These are phyloP conservation scores for Neospermospora avenae DNA, from an alignment of 2,329 filamentous ascomycete genomes.

Conservation along the genomic window DNA sequence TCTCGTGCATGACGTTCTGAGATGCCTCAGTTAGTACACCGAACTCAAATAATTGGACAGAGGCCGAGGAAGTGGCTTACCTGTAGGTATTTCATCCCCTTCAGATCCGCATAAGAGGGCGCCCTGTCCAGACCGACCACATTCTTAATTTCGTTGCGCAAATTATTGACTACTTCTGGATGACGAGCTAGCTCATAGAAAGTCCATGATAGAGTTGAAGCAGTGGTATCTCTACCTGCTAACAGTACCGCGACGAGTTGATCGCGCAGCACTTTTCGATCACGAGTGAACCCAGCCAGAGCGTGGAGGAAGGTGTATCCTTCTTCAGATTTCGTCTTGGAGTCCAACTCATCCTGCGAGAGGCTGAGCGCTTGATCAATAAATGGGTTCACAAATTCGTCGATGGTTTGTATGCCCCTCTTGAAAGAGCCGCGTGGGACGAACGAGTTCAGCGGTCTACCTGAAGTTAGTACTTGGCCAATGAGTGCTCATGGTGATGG, in stretches of 20 bases:
- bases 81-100: slow-evolving; percentile 79
- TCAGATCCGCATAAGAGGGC: slow-evolving; percentile 76
- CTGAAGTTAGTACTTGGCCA: slow-evolving; percentile 1
- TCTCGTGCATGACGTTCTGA: slow-evolving; percentile 70
- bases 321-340: slow-evolving; percentile 67
- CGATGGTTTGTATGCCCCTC: slow-evolving; percentile 62
- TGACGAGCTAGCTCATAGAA: slow-evolving; percentile 78
- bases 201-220: slow-evolving; percentile 74
- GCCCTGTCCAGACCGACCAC: slow-evolving; percentile 59
- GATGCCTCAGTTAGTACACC: background rate
- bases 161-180: slow-evolving; percentile 61
- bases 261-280: slow-evolving; percentile 70
- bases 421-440: slow-evolving; percentile 66
- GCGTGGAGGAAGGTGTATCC: slow-evolving; percentile 85
- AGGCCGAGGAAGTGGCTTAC: too few relatives aligned
- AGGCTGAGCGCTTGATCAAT: slow-evolving; percentile 72
- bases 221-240: slow-evolving; percentile 85
- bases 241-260: slow-evolving; percentile 80
- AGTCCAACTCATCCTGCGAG: slow-evolving; percentile 66
- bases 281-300: slow-evolving; percentile 74
- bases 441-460: slow-evolving; percentile 55
- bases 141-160: slow-evolving; percentile 69
- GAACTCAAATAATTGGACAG: too few relatives aligned
- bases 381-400: slow-evolving; percentile 73
- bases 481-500: background rate